phyloP scores from a whole-genome alignment of 106 monocot genomes.

The Alisma plantagoaquatica region DNA sequence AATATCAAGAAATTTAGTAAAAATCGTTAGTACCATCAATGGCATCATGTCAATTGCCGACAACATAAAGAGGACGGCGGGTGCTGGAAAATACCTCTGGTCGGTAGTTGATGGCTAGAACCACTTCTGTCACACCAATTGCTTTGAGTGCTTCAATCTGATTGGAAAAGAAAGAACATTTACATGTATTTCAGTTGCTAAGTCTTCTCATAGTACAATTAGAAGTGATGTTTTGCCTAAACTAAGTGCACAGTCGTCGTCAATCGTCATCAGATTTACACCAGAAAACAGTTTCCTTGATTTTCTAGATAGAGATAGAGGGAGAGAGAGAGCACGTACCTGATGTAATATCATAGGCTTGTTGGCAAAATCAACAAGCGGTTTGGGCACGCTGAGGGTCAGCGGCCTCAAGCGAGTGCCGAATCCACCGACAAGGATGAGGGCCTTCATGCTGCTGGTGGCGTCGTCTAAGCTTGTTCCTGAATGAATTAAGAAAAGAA shows the following conservation, averaged over 20 bases:
- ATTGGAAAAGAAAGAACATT: neutral
- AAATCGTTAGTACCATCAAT: no score
- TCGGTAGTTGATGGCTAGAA: slow-evolving; percentile 20
- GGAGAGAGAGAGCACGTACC: neutral
- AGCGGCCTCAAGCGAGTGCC: slow-evolving; percentile 16
- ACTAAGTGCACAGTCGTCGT: no score
- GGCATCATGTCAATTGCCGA: no score
- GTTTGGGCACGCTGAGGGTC: slow-evolving; percentile 19
- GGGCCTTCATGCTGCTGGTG: slow-evolving; percentile 13
- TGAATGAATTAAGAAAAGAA: neutral
- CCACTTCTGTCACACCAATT: slow-evolving; percentile 29
- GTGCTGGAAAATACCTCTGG: slow-evolving; percentile 14
- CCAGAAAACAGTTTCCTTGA: no score
- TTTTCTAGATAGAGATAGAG: neutral
- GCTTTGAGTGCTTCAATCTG: slow-evolving; percentile 33
- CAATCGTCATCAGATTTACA: no score
- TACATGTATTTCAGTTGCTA: no score
- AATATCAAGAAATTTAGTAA: slow-evolving; percentile 2
- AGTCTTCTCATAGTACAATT: no score
- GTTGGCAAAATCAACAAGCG: slow-evolving; percentile 20
- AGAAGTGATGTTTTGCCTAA: no score
- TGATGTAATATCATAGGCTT: slow-evolving; percentile 21
- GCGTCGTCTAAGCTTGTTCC: neutral
- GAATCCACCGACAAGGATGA: slow-evolving; percentile 19
- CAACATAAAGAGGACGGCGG: no score